Evolutionary conservation across 176 grass and related monocot species (phyloP).

Genomic region (Cenchrus americanus): DNA sequence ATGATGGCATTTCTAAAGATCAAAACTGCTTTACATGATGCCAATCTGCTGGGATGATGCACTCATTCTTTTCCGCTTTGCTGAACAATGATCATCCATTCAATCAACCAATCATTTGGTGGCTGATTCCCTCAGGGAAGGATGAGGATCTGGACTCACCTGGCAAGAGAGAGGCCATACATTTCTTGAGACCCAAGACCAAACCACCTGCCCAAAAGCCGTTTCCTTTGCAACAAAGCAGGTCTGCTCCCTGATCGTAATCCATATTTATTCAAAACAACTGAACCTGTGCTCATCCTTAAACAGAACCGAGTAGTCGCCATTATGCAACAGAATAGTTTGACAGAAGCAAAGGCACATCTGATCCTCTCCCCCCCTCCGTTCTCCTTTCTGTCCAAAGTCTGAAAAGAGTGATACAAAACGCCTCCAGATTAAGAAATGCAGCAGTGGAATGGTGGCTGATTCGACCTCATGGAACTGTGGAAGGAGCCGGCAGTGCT

Average conservation of each 20-base stretch:
- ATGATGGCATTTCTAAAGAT: constrained; percentile 47
- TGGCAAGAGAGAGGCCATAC: constrained; percentile 45
- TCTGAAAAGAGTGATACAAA: constrained; percentile 49
- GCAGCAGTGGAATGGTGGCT: constrained; percentile 35
- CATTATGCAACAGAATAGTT: constrained; percentile 22
- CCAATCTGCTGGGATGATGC: constrained; percentile 44
- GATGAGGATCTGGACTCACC: constrained; percentile 49
- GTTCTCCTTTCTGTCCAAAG: neutral
- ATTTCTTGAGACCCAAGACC: constrained; percentile 34
- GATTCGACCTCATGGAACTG: constrained; percentile 42
- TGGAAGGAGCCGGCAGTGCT: constrained; percentile 22
- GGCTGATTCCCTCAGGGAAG: constrained; percentile 39
- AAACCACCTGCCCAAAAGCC: constrained; percentile 44
- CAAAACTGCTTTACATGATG: constrained; percentile 43
- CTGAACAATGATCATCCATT: constrained; percentile 48
- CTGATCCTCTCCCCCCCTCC: constrained; percentile 8
- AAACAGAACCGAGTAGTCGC: constrained; percentile 12
- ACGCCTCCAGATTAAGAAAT: constrained; percentile 47
- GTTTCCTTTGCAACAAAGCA: constrained; percentile 35
- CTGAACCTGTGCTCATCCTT: constrained; percentile 42
- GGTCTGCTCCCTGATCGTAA: neutral
- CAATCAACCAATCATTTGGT: constrained; percentile 62
- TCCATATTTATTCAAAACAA: constrained; percentile 20
- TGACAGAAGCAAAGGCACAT: constrained; percentile 49
- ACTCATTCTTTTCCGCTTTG: constrained; percentile 44